Evolutionary conservation across 1,139 yeast genomes (phyloP).

Genomic region (Sugiyamaella pinicola): DNA sequence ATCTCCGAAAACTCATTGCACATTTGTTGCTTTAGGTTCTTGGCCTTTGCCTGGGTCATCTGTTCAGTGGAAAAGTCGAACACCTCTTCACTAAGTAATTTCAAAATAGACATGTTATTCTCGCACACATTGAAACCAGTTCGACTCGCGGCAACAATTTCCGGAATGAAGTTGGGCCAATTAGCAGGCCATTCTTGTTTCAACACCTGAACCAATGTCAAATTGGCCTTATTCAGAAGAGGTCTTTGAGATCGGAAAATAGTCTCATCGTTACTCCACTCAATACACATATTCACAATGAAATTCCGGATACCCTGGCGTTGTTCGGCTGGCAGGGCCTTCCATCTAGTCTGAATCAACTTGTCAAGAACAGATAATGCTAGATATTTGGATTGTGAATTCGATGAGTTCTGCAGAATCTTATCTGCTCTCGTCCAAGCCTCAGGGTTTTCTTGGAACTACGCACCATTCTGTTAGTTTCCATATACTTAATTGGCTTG

Average conservation of each 20-base stretch:
- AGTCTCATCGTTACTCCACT: slow-evolving; percentile 85
- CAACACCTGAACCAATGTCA: slow-evolving; percentile 88
- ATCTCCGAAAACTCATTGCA: slow-evolving; percentile 90
- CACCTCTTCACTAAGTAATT: slow-evolving; percentile 89
- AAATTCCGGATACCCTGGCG: slow-evolving; percentile 83
- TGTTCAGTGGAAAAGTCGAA: slow-evolving; percentile 94
- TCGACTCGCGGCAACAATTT: slow-evolving; percentile 80
- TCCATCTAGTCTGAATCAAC: slow-evolving; percentile 91
- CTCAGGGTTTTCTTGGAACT: slow-evolving; percentile 90
- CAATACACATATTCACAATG: slow-evolving; percentile 88
- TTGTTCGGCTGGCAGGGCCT: slow-evolving; percentile 83
- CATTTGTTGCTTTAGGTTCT: slow-evolving; percentile 79
- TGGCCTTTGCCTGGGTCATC: slow-evolving; percentile 93
- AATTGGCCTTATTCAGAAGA: slow-evolving; percentile 87
- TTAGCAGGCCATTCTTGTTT: slow-evolving; percentile 99
- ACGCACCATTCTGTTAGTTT: slow-evolving; percentile 6
- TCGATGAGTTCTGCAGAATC: slow-evolving; percentile 74
- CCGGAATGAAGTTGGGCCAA: slow-evolving; percentile 98
- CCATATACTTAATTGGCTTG: too few relatives aligned
- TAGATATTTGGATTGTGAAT: slow-evolving; percentile 85
- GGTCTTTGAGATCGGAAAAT: slow-evolving; percentile 75
- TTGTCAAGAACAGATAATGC: slow-evolving; percentile 90
- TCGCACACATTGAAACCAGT: slow-evolving; percentile 93
- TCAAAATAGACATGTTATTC: slow-evolving; percentile 91
- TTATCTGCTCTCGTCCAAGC: slow-evolving; percentile 95